Conservation (phyloP, 2,329 filamentous ascomycete species). For the Aspergillus udagawae region DNA sequence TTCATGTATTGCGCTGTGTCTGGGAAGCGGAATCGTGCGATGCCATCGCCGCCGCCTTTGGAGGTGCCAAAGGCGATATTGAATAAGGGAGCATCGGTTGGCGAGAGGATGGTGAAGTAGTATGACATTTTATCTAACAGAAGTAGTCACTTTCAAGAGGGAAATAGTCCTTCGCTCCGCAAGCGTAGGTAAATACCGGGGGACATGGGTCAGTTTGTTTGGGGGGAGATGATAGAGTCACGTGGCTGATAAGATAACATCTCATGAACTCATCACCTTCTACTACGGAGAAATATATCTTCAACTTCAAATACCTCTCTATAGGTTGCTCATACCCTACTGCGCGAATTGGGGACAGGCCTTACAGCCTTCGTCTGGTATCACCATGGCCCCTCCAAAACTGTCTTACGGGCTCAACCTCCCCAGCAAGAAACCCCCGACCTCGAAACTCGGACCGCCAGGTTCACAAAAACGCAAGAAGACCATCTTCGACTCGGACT, state of each 20-base stretch:
- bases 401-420: slow-evolving; percentile 44
- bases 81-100: slow-evolving; percentile 92
- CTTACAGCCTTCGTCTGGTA: background rate
- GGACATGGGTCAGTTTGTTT: background rate
- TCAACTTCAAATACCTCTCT: background rate
- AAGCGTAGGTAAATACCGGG: background rate
- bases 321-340: background rate
- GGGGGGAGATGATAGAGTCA: slow-evolving; percentile 6
- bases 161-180: background rate
- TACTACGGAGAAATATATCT: background rate
- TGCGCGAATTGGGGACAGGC: background rate
- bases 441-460: slow-evolving; percentile 25
- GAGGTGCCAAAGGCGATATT: slow-evolving; percentile 96
- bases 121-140: slow-evolving; percentile 70
- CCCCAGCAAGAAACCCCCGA: slow-evolving; percentile 29
- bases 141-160: background rate
- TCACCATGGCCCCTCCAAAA: slow-evolving; percentile 27
- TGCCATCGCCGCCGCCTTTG: slow-evolving; percentile 90
- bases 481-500: slow-evolving; percentile 43
- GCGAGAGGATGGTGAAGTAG: slow-evolving; percentile 96
- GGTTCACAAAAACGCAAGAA: slow-evolving; percentile 46
- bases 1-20: slow-evolving; percentile 90
- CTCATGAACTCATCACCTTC: background rate
- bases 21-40: slow-evolving; percentile 82
- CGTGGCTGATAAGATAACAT: slow-evolving; percentile 15